A percentile compares a stretch with the other conserved stretches of the same genome.
Conservation (phyloP, 768 basidiomycete genomes). For the Tylopilus rubrobrunneus region DNA sequence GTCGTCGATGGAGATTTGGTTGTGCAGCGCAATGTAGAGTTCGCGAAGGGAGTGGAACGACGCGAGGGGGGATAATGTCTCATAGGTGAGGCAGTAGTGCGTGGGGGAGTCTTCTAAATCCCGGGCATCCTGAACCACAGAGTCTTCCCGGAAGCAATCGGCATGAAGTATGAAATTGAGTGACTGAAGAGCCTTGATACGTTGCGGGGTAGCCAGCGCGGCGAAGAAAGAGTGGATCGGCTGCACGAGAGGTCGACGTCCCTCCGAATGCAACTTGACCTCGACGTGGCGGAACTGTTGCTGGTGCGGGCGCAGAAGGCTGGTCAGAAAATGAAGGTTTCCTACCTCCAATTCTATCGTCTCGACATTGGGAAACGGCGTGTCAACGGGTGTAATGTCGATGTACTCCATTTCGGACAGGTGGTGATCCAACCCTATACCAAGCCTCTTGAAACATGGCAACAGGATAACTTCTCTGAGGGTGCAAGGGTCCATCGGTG, state of each 20-base stretch:
- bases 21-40: background rate
- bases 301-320: background rate
- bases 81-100: background rate
- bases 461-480: background rate
- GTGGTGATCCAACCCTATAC: background rate
- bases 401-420: background rate
- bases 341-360: background rate
- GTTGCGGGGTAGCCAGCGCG: background rate
- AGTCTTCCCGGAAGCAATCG: background rate
- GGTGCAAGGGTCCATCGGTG: background rate
- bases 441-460: background rate
- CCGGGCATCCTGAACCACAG: no score
- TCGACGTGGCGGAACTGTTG: background rate
- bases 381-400: background rate
- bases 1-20: background rate
- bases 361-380: background rate
- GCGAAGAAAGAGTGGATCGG: background rate
- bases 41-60: background rate
- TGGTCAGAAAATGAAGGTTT: background rate
- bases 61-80: background rate
- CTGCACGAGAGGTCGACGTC: background rate
- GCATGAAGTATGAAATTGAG: background rate
- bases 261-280: background rate
- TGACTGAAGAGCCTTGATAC: background rate
- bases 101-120: background rate